These are phyloP conservation scores for Galeopsis tetrahit DNA, from an alignment of 257 asterid genomes.

Conservation along the genomic window DNA sequence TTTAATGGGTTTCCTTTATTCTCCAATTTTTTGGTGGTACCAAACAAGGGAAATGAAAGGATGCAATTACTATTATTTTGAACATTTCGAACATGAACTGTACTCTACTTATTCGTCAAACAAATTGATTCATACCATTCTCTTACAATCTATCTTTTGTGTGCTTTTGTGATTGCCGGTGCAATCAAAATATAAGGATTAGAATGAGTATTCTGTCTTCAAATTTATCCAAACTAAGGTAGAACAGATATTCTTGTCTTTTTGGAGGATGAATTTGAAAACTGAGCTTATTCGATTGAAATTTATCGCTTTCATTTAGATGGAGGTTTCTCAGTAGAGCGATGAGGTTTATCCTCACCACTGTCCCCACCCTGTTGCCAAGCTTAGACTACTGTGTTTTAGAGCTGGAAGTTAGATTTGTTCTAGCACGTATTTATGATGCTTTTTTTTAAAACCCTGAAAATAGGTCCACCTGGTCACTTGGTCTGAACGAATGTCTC, in stretches of 20 bases:
- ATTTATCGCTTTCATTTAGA: background rate
- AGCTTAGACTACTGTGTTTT: no score
- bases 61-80: background rate
- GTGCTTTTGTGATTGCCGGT: background rate
- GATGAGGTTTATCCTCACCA: no score
- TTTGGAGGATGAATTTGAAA: background rate
- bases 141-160: background rate
- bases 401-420: no score
- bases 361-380: no score
- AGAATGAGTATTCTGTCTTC: background rate
- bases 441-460: no score
- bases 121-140: background rate
- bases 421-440: no score
- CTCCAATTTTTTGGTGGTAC: background rate
- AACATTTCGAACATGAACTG: background rate
- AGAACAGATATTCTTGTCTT: background rate
- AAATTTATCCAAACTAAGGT: background rate
- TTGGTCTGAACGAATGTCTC: no score
- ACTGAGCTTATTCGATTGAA: background rate
- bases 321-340: background rate
- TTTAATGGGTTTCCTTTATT: background rate
- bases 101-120: background rate
- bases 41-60: background rate
- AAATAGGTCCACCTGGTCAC: no score
- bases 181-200: background rate